These are phyloP conservation scores for Forsythia suspensa DNA, from an alignment of 257 asterid species.

Conservation along the genomic window DNA sequence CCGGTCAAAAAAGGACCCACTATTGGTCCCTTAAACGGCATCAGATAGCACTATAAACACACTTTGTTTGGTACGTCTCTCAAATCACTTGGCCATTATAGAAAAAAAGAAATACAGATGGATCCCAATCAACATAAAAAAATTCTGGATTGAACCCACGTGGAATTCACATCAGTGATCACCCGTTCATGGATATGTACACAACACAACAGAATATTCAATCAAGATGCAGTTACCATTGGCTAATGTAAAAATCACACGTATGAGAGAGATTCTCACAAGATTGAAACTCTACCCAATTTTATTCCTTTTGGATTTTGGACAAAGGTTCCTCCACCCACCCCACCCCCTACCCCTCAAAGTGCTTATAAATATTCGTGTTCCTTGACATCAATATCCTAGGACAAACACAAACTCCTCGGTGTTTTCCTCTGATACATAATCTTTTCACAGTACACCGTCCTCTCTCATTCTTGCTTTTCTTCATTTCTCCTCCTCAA, in stretches of 20 bases:
- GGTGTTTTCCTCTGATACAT: conserved; percentile 59
- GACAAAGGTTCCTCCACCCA: too few relatives aligned
- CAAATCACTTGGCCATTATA: conserved; percentile 41
- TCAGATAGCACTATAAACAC: conserved; percentile 48
- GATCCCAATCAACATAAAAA: conserved; percentile 22
- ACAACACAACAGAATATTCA: conserved; percentile 55
- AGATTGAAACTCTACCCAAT: background rate
- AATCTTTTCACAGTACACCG: background rate
- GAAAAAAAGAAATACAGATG: conserved; percentile 5
- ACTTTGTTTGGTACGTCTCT: conserved; percentile 33
- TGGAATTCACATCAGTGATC: conserved; percentile 22
- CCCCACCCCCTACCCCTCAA: too few relatives aligned
- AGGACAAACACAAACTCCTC: conserved; percentile 59
- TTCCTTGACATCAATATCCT: conserved; percentile 31
- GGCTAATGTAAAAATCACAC: background rate
- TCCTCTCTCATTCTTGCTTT: background rate
- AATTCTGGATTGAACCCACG: conserved; percentile 31
- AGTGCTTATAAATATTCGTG: conserved; percentile 48
- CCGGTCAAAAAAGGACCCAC: conserved; percentile 25
- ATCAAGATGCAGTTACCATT: conserved; percentile 22
- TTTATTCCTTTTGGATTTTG: too few relatives aligned
- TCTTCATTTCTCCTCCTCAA: background rate
- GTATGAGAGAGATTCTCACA: conserved; percentile 20
- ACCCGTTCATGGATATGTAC: conserved; percentile 15
- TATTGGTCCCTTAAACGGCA: conserved; percentile 23